phyloP scores from a whole-genome alignment of 352 stramenopile species.

The Hyaloperonospora arabidopsidis region DNA sequence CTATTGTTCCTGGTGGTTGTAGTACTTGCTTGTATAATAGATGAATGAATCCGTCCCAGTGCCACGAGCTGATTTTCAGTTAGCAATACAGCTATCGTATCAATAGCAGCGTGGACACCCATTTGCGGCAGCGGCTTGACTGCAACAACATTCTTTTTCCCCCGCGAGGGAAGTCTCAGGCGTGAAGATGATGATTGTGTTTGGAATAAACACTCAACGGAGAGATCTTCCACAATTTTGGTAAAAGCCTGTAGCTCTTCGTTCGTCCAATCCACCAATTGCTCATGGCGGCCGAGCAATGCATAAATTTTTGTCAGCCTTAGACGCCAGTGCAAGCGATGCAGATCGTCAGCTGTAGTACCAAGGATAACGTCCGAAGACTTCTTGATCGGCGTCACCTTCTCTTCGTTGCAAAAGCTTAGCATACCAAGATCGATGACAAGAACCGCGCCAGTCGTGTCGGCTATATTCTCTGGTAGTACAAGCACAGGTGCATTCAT shows the following conservation, averaged over 20 bases:
- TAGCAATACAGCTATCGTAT: conserved; percentile 36
- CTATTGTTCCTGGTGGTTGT: conserved; percentile 10
- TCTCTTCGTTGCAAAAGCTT: conserved; percentile 47
- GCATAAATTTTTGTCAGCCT: conserved; percentile 59
- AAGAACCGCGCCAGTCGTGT: conserved; percentile 36
- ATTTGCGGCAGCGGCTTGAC: conserved; percentile 23
- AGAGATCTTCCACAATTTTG: conserved; percentile 57
- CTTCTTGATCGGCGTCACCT: conserved; percentile 15
- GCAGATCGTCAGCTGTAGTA: conserved; percentile 5
- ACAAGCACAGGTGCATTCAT: conserved; percentile 73
- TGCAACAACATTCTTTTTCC: neutral
- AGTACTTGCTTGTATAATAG: conserved; percentile 27
- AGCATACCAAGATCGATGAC: conserved; percentile 69
- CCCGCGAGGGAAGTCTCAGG: conserved; percentile 17
- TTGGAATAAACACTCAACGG: conserved; percentile 43
- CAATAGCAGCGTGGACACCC: conserved; percentile 33
- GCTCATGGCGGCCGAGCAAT: conserved; percentile 36
- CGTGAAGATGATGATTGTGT: conserved; percentile 29
- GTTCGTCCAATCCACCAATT: conserved; percentile 33
- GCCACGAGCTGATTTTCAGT: conserved; percentile 45
- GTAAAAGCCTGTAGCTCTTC: conserved; percentile 31
- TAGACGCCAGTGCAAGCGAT: conserved; percentile 49
- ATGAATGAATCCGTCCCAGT: conserved; percentile 50
- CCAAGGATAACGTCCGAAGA: conserved; percentile 1
- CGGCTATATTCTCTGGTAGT: conserved; percentile 42